Evolutionary conservation across 495 filamentous ascomycete genomes (phyloP).

Genomic region (Aspergillus ellipticus): DNA sequence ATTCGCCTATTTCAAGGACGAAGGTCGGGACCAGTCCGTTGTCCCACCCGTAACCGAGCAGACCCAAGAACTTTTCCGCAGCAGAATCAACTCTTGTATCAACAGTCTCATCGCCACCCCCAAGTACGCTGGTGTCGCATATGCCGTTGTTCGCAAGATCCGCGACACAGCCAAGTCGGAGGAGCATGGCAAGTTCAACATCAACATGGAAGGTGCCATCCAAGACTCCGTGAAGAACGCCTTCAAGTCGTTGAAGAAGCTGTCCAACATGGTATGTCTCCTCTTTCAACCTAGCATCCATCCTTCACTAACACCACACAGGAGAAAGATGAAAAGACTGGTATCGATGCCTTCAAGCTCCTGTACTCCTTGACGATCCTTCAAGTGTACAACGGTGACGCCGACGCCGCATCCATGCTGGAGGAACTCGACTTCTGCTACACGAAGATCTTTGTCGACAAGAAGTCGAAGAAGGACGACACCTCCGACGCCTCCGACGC

Average conservation of each 20-base stretch:
- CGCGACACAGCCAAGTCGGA: constrained; percentile 39
- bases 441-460: constrained; percentile 53
- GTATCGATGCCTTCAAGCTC: constrained; percentile 63
- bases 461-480: constrained; percentile 44
- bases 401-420: constrained; percentile 73
- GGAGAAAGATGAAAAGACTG: constrained; percentile 30
- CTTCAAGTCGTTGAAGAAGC: constrained; percentile 60
- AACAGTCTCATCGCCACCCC: constrained; percentile 65
- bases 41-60: constrained; percentile 49
- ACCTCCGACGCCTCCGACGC: constrained; percentile 65
- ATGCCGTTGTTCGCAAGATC: constrained; percentile 50
- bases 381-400: constrained; percentile 84
- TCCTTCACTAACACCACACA: constrained; percentile 7
- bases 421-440: constrained; percentile 71
- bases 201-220: constrained; percentile 61
- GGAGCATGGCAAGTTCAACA: constrained; percentile 47
- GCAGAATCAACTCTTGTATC: constrained; percentile 62
- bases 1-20: constrained; percentile 40
- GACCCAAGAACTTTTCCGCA: constrained; percentile 66
- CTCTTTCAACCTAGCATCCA: background rate
- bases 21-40: constrained; percentile 22
- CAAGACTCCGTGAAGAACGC: constrained; percentile 56
- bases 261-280: constrained; percentile 55
- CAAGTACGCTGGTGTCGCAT: constrained; percentile 49
- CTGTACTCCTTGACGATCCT: constrained; percentile 82